phyloP scores from a whole-genome alignment of 2,329 filamentous ascomycete genomes.

The Ascocoryne sarcoides region DNA sequence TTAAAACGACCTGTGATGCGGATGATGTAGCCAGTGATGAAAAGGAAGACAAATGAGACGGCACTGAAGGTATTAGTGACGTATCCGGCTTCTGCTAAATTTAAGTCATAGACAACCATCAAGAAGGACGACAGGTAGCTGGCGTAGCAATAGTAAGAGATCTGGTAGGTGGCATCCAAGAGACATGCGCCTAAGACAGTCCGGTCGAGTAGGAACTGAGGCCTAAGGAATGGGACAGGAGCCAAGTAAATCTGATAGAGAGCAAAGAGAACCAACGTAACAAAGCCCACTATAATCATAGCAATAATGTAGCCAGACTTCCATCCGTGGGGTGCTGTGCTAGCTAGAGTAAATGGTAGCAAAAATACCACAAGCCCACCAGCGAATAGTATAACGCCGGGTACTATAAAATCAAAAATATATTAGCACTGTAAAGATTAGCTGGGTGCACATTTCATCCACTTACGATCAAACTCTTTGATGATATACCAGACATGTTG shows the following conservation, averaged over 20 bases:
- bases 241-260: conserved; percentile 32
- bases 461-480: no score
- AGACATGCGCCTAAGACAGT: conserved; percentile 29
- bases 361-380: conserved; percentile 54
- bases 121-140: no score
- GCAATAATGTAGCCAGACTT: conserved; percentile 12
- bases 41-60: no score
- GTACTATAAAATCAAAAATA: conserved; percentile 33
- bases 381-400: conserved; percentile 41
- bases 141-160: no score
- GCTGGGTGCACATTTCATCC: no score
- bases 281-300: conserved; percentile 18
- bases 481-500: no score
- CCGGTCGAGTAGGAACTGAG: conserved; percentile 14
- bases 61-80: no score
- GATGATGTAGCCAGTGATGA: no score
- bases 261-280: conserved; percentile 12
- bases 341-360: conserved; percentile 19
- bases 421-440: no score
- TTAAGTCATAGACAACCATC: no score
- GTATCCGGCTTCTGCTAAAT: no score
- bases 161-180: conserved; percentile 25
- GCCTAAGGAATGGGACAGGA: conserved; percentile 16
- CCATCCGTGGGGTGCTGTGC: conserved; percentile 16
- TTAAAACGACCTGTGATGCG: no score